phyloP scores from a whole-genome alignment of 495 filamentous ascomycete genomes.

The Polyplosphaeria fusca region DNA sequence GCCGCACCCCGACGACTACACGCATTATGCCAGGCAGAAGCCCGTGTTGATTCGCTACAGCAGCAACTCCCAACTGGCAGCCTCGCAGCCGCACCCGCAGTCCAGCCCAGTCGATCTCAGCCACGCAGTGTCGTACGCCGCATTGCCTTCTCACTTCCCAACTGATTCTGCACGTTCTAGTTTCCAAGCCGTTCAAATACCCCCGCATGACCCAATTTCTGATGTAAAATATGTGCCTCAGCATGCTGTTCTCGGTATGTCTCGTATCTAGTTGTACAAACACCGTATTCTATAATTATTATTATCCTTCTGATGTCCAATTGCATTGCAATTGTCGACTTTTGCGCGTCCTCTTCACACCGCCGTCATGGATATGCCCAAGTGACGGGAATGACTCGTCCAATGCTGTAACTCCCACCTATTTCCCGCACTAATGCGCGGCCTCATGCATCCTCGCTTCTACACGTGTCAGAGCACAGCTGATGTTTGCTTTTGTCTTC shows the following conservation, averaged over 20 bases:
- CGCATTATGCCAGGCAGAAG: slow-evolving; percentile 17
- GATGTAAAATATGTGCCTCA: slow-evolving; percentile 34
- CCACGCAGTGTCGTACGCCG: slow-evolving; percentile 15
- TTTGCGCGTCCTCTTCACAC: slow-evolving; percentile 7
- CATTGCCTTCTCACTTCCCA: neutral
- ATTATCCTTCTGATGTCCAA: slow-evolving; percentile 26
- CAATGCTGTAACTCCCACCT: neutral
- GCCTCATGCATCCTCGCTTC: neutral
- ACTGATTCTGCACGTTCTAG: slow-evolving; percentile 3
- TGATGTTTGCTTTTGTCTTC: slow-evolving; percentile 26
- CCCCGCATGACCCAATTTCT: slow-evolving; percentile 26
- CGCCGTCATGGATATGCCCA: no score
- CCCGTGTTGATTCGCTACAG: slow-evolving; percentile 11
- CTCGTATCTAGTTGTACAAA: slow-evolving; percentile 29
- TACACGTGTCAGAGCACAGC: slow-evolving; percentile 7
- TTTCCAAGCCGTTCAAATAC: slow-evolving; percentile 29
- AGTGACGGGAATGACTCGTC: no score
- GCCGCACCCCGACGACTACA: slow-evolving; percentile 23
- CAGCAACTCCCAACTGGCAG: slow-evolving; percentile 12
- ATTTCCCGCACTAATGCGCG: no score
- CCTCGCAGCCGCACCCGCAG: slow-evolving; percentile 2
- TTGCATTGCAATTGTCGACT: slow-evolving; percentile 30
- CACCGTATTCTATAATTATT: slow-evolving; percentile 16
- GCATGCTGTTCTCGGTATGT: slow-evolving; percentile 35
- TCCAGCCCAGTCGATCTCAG: slow-evolving; percentile 7